Percentiles rank a stretch among this genome's conserved stretches.
Evolutionary conservation across 1,139 yeast species (phyloP).

Genomic region (Geotrichum reessii): DNA sequence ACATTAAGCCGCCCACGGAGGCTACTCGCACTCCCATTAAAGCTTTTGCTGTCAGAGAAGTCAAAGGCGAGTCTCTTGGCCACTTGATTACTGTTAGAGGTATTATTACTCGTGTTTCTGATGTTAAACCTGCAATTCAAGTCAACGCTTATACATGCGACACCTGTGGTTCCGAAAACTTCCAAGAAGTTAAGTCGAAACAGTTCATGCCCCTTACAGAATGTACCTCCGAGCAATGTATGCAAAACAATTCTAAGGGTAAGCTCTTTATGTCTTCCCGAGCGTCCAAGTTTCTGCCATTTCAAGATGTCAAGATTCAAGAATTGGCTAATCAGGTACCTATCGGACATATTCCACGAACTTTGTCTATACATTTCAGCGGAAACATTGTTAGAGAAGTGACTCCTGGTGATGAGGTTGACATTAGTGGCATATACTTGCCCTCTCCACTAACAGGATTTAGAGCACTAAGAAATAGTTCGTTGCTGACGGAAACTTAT

Average conservation of each 20-base stretch:
- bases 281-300: conserved; percentile 90
- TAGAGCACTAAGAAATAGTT: conserved; percentile 76
- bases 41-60: conserved; percentile 81
- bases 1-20: conserved; percentile 71
- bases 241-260: conserved; percentile 75
- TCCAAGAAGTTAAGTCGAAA: conserved; percentile 85
- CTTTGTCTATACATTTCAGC: conserved; percentile 75
- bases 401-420: conserved; percentile 94
- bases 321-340: conserved; percentile 96
- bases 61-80: conserved; percentile 80
- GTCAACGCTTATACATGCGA: conserved; percentile 97
- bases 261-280: conserved; percentile 89
- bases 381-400: conserved; percentile 84
- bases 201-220: conserved; percentile 80
- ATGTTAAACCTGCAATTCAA: conserved; percentile 85
- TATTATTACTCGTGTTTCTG: conserved; percentile 90
- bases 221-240: conserved; percentile 79
- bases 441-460: conserved; percentile 96
- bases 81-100: conserved; percentile 87
- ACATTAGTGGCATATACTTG: conserved; percentile 83
- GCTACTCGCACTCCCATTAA: conserved; percentile 40
- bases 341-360: conserved; percentile 93
- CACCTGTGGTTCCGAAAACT: conserved; percentile 92
- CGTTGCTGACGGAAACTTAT: conserved; percentile 88
- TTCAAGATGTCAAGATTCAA: conserved; percentile 92